Conservation (phyloP, 306 rosid genomes). For the Datisca glomerata region DNA sequence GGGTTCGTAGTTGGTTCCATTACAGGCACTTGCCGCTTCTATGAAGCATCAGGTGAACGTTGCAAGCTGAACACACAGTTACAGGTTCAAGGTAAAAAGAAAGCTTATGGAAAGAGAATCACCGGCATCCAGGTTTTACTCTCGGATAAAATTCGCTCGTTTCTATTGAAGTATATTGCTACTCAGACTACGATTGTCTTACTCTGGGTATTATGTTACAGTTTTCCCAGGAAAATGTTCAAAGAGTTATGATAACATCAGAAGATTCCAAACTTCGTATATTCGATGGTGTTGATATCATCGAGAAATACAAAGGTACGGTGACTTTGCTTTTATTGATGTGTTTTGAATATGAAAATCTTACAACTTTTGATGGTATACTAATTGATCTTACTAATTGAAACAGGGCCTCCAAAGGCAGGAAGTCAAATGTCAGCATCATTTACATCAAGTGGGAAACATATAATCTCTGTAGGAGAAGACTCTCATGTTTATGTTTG, state of each 20-base stretch:
- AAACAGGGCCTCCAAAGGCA: conserved; percentile 54
- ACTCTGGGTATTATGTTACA: conserved; percentile 20
- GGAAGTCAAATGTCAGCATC: conserved; percentile 77
- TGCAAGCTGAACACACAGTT: conserved; percentile 38
- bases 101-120: conserved; percentile 51
- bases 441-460: conserved; percentile 45
- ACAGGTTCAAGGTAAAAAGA: conserved; percentile 38
- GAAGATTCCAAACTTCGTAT: conserved; percentile 76
- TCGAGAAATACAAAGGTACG: conserved; percentile 60
- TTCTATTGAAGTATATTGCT: not conserved
- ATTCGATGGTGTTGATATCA: conserved; percentile 48
- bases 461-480: conserved; percentile 59
- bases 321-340: not conserved
- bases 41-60: conserved; percentile 51
- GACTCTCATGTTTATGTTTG: conserved; percentile 73
- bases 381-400: conserved; percentile 3
- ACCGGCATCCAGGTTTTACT: conserved; percentile 76
- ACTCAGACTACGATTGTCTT: not conserved
- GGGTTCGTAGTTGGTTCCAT: conserved; percentile 71
- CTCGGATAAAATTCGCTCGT: not conserved
- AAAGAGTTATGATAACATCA: conserved; percentile 61
- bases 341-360: not conserved
- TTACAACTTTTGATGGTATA: no score
- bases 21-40: conserved; percentile 60
- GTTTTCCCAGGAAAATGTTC: conserved; percentile 46